Percentiles rank a stretch among this genome's conserved stretches.
phyloP scores from a whole-genome alignment of 352 stramenopile species.

The Blastocystis sp. region DNA sequence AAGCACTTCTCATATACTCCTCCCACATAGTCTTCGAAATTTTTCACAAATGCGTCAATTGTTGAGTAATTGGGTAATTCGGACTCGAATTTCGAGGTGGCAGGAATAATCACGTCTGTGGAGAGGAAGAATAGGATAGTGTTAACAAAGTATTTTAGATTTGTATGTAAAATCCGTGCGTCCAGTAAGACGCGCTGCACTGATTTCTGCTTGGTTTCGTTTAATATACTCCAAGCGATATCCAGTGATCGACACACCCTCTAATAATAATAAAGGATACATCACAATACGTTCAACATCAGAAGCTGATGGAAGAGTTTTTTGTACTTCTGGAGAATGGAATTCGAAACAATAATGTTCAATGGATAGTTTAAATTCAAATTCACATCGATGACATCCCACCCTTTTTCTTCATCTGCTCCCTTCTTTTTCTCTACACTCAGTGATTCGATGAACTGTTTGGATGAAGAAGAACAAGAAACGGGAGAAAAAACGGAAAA shows the following conservation, averaged over 20 bases:
- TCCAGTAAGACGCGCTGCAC: background rate
- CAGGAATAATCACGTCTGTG: background rate
- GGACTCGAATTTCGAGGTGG: background rate
- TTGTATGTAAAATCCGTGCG: background rate
- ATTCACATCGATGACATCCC: conserved; percentile 30
- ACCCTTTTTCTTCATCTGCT: background rate
- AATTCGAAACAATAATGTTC: background rate
- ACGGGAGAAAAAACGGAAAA: background rate
- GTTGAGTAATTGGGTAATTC: background rate
- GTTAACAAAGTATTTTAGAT: conserved; percentile 24
- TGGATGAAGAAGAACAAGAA: background rate
- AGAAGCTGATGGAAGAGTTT: background rate
- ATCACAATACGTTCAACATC: background rate
- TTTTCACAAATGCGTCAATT: background rate
- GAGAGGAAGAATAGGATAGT: conserved; percentile 8
- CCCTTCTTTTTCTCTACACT: background rate
- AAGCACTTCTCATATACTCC: conserved; percentile 33
- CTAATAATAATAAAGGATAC: background rate
- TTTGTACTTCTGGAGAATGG: background rate
- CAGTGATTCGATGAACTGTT: conserved; percentile 13
- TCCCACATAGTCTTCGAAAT: background rate
- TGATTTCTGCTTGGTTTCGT: background rate
- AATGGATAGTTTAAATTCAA: conserved; percentile 8
- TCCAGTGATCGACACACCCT: conserved; percentile 15
- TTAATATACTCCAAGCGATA: background rate